Conservation (phyloP, 2,329 filamentous ascomycete genomes). For the Gaeumannomyces tritici region DNA sequence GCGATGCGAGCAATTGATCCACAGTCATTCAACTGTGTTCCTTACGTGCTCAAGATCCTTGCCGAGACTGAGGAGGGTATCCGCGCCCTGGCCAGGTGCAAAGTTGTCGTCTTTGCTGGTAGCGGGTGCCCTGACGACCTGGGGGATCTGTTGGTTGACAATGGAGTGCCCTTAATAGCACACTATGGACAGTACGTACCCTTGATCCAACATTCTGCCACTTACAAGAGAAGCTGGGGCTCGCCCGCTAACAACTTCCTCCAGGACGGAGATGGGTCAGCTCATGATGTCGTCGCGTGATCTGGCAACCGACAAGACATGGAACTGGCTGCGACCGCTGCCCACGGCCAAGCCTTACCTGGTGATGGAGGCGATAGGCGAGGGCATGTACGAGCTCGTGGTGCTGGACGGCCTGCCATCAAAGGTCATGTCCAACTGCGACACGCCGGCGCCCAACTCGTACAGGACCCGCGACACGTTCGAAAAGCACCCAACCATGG, state of each 20-base stretch:
- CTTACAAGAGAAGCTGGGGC: neutral
- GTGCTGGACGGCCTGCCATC: slow-evolving; percentile 26
- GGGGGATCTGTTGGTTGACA: slow-evolving; percentile 39
- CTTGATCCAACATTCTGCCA: neutral
- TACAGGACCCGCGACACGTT: slow-evolving; percentile 3
- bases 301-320: slow-evolving; percentile 37
- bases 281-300: slow-evolving; percentile 51
- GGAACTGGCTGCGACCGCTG: slow-evolving; percentile 49
- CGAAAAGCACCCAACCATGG: slow-evolving; percentile 19
- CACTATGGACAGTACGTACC: slow-evolving; percentile 45
- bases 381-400: slow-evolving; percentile 25
- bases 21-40: slow-evolving; percentile 51
- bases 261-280: slow-evolving; percentile 46
- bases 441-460: slow-evolving; percentile 1
- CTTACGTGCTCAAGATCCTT: slow-evolving; percentile 54
- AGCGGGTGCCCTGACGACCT: slow-evolving; percentile 49
- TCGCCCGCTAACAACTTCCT: neutral
- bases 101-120: slow-evolving; percentile 22
- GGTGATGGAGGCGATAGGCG: slow-evolving; percentile 20
- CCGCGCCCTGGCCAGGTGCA: slow-evolving; percentile 21
- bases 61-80: slow-evolving; percentile 48
- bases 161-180: slow-evolving; percentile 43
- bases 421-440: slow-evolving; percentile 16
- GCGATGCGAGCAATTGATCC: slow-evolving; percentile 32
- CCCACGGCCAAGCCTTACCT: slow-evolving; percentile 27